Conservation (phyloP, 2,329 filamentous ascomycete genomes). For the Botryotinia calthae region DNA sequence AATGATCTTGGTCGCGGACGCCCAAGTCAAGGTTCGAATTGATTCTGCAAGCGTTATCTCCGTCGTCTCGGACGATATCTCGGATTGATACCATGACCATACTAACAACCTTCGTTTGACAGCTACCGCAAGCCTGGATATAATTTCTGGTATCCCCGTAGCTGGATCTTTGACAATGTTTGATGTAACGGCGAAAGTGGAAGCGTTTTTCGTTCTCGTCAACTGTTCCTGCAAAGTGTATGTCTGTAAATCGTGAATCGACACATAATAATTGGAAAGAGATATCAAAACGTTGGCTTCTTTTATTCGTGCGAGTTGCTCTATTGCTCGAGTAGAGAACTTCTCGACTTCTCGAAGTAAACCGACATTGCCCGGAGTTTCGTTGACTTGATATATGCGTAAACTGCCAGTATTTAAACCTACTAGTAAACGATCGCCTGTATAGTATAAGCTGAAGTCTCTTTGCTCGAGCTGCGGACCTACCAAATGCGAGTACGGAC, state of each 20-base stretch:
- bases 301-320: conserved; percentile 93
- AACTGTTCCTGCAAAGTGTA: conserved; percentile 80
- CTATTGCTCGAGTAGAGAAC: conserved; percentile 85
- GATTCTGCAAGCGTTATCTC: conserved; percentile 80
- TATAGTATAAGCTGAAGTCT: conserved; percentile 24
- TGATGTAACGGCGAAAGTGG: conserved; percentile 87
- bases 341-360: conserved; percentile 89
- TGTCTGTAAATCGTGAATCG: conserved; percentile 82
- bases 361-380: conserved; percentile 62
- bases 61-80: conserved; percentile 68
- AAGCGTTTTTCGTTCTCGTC: conserved; percentile 80
- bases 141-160: conserved; percentile 88
- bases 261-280: conserved; percentile 84
- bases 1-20: conserved; percentile 78
- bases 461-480: conserved; percentile 23
- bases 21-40: conserved; percentile 89
- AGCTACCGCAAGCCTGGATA: conserved; percentile 85
- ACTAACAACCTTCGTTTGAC: conserved; percentile 86
- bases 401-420: conserved; percentile 87
- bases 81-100: conserved; percentile 96
- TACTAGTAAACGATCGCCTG: conserved; percentile 86
- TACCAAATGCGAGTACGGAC: conserved; percentile 87
- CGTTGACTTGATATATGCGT: conserved; percentile 88
- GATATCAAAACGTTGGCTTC: conserved; percentile 90
- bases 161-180: conserved; percentile 89